Conservation (phyloP, 176 grass and related monocot species). For the Echinochloa phyllopogon region DNA sequence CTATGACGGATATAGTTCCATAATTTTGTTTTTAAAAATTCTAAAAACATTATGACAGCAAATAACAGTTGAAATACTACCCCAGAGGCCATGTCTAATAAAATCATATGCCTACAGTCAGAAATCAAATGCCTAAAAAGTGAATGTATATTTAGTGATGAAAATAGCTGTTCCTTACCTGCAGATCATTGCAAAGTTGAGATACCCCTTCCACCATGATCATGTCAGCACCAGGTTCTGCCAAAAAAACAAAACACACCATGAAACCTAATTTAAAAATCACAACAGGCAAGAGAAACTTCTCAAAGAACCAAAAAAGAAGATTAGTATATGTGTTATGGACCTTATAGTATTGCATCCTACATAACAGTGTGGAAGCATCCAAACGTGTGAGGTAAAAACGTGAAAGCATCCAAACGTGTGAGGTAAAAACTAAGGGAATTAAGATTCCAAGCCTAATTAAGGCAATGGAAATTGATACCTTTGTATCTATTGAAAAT, state of each 20-base stretch:
- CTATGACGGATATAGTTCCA: not conserved
- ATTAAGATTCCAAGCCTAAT: not conserved
- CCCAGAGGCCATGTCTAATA: not conserved
- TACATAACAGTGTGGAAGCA: not conserved
- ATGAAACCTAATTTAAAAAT: not conserved
- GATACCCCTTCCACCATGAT: conserved; percentile 93
- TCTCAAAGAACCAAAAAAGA: conserved; percentile 16
- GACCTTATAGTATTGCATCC: not conserved
- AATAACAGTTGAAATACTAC: not conserved
- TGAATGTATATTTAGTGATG: not conserved
- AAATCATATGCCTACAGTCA: conserved; percentile 21
- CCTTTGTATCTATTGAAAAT: conserved; percentile 97
- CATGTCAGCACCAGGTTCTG: conserved; percentile 93
- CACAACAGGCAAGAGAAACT: not conserved
- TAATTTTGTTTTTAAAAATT: not conserved
- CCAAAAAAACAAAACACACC: conserved; percentile 34
- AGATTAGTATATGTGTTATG: too few relatives aligned
- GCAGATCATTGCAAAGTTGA: conserved; percentile 91
- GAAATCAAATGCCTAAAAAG: conserved; percentile 5
- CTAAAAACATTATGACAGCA: not conserved
- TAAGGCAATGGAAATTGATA: conserved; percentile 39
- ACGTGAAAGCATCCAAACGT: not conserved
- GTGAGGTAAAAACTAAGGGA: conserved; percentile 2
- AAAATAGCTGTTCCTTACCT: conserved; percentile 49
- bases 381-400: conserved; percentile 12